These are phyloP conservation scores for Aspergillus ibericus DNA, from an alignment of 2,329 filamentous ascomycete genomes.

Conservation along the genomic window DNA sequence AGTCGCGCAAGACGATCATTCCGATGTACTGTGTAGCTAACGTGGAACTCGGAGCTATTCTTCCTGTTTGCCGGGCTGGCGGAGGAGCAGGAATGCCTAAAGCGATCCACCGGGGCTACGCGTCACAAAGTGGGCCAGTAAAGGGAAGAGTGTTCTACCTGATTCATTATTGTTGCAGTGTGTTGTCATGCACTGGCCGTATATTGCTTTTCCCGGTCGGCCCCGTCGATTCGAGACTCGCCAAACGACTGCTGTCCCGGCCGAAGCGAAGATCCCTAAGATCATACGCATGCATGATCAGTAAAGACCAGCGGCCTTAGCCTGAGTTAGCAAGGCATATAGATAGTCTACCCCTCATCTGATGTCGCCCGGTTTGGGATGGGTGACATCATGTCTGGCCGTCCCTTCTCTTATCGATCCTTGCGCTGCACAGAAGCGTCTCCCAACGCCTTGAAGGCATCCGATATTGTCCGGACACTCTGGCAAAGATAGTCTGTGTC, in stretches of 20 bases:
- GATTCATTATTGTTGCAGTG: not conserved
- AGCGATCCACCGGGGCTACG: conserved; percentile 2
- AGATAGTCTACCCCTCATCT: conserved; percentile 3
- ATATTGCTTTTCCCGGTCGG: conserved; percentile 2
- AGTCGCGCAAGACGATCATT: not conserved
- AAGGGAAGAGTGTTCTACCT: not conserved
- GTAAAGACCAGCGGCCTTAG: not conserved
- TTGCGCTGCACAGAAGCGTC: conserved; percentile 25
- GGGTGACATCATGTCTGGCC: conserved; percentile 1
- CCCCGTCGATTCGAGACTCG: not conserved
- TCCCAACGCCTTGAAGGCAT: conserved; percentile 28
- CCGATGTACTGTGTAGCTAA: not conserved
- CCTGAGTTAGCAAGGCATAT: not conserved
- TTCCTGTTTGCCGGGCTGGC: not conserved
- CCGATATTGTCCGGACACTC: conserved; percentile 34
- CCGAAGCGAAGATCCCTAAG: conserved; percentile 2
- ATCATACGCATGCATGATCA: not conserved
- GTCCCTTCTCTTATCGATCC: conserved; percentile 19
- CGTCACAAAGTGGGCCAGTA: conserved; percentile 4
- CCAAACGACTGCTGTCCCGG: not conserved
- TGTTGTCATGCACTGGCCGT: conserved; percentile 4
- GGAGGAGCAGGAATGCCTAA: conserved; percentile 4
- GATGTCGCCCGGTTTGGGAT: not conserved
- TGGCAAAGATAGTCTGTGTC: not conserved
- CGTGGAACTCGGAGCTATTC: not conserved